Evolutionary conservation across 768 basidiomycete species (phyloP).

Genomic region (Tylopilus cervinicoccineus): DNA sequence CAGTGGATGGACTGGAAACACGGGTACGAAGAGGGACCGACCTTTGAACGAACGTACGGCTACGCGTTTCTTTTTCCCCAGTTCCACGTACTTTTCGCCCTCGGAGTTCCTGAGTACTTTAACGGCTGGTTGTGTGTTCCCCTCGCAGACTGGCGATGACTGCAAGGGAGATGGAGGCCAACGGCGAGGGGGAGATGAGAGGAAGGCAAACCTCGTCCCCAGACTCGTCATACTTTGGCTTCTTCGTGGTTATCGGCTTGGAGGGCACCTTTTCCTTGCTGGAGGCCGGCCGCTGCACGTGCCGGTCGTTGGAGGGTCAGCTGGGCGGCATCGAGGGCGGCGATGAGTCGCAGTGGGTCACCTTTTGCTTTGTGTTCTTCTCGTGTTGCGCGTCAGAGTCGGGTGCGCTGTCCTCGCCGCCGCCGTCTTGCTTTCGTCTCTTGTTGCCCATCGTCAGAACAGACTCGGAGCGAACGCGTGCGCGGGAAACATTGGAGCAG

Average conservation of each 20-base stretch:
- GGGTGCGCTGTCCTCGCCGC: slow-evolving; percentile 16
- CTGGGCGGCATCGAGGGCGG: not conserved
- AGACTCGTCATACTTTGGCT: slow-evolving; percentile 26
- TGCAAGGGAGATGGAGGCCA: slow-evolving; percentile 19
- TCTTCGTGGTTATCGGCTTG: slow-evolving; percentile 31
- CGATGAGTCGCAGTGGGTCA: not conserved
- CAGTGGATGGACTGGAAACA: slow-evolving; percentile 28
- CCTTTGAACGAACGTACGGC: slow-evolving; percentile 52
- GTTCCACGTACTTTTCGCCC: slow-evolving; percentile 50
- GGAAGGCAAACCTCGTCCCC: slow-evolving; percentile 8
- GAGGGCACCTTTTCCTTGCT: slow-evolving; percentile 13
- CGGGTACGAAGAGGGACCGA: slow-evolving; percentile 5
- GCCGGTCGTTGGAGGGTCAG: not conserved
- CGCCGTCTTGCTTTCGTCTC: slow-evolving; percentile 19
- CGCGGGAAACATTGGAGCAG: slow-evolving; percentile 3
- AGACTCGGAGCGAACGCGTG: not conserved
- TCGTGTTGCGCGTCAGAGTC: slow-evolving; percentile 15
- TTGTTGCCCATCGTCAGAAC: slow-evolving; percentile 8
- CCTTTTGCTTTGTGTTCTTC: slow-evolving; percentile 14
- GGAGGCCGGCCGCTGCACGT: not conserved
- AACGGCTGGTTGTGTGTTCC: not conserved
- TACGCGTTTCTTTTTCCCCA: slow-evolving; percentile 71
- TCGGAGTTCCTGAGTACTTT: slow-evolving; percentile 20
- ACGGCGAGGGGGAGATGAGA: not conserved
- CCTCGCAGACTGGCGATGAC: slow-evolving; percentile 8